Conservation (phyloP, 805 yeast genomes). For the Middelhovenomyces tepae region DNA sequence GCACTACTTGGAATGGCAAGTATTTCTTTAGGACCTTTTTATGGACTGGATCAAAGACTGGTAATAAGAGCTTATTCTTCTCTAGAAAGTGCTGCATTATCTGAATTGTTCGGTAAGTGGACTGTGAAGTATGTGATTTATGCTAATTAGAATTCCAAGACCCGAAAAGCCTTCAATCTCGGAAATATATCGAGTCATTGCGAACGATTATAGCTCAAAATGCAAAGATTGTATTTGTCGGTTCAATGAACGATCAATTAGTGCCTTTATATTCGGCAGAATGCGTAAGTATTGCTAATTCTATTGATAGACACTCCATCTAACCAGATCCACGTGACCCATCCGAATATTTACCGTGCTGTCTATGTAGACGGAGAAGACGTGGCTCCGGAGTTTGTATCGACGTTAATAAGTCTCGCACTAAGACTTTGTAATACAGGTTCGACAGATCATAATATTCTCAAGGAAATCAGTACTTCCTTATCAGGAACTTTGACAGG, state of each 20-base stretch:
- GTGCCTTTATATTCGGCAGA: constrained; percentile 88
- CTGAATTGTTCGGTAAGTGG: constrained; percentile 80
- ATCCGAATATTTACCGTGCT: constrained; percentile 85
- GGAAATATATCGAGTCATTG: constrained; percentile 59
- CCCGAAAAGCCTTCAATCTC: constrained; percentile 61
- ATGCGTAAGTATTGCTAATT: too few relatives aligned
- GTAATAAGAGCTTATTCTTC: constrained; percentile 84
- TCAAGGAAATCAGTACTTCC: constrained; percentile 71
- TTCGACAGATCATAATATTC: constrained; percentile 72
- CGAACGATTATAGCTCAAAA: constrained; percentile 57
- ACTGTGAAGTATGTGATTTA: too few relatives aligned
- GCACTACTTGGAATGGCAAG: constrained; percentile 94
- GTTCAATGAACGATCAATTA: constrained; percentile 86
- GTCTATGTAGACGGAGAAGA: constrained; percentile 77
- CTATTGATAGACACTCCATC: too few relatives aligned
- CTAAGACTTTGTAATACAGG: constrained; percentile 71
- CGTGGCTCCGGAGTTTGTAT: constrained; percentile 68
- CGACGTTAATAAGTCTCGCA: constrained; percentile 63
- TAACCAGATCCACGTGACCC: constrained; percentile 70
- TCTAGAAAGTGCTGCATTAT: constrained; percentile 77
- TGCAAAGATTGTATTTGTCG: constrained; percentile 72
- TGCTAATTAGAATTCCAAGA: constrained; percentile 87
- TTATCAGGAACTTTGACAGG: constrained; percentile 90
- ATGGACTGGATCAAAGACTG: constrained; percentile 76
- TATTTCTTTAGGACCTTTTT: constrained; percentile 86